Conservation (phyloP, 805 yeast species). For the Suhomyces tanzawaensis region DNA sequence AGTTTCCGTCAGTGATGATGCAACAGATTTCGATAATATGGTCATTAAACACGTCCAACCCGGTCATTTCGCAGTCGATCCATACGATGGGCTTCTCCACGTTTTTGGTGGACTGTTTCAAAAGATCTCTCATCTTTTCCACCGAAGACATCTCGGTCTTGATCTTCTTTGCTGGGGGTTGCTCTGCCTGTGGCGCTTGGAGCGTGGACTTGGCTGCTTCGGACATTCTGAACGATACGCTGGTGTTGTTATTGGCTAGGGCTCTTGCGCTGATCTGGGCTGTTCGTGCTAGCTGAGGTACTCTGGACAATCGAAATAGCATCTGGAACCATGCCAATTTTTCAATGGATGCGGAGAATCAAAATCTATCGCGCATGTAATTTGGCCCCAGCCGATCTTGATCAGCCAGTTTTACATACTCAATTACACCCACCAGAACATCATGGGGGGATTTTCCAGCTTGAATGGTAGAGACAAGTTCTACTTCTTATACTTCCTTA, state of each 20-base stretch:
- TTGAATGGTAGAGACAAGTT: slow-evolving; percentile 34
- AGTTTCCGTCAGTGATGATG: slow-evolving; percentile 78
- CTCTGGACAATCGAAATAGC: too few relatives aligned
- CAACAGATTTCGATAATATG: slow-evolving; percentile 90
- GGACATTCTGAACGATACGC: background rate
- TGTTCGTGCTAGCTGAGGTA: too few relatives aligned
- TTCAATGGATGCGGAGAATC: too few relatives aligned
- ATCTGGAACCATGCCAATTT: too few relatives aligned
- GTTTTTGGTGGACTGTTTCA: slow-evolving; percentile 3
- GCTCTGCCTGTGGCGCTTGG: background rate
- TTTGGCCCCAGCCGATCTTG: too few relatives aligned
- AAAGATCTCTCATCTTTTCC: slow-evolving; percentile 1
- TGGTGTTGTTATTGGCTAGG: too few relatives aligned
- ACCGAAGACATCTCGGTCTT: background rate
- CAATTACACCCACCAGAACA: too few relatives aligned
- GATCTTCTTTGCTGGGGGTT: slow-evolving; percentile 1
- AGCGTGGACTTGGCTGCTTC: background rate
- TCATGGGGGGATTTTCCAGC: background rate
- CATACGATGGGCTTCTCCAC: slow-evolving; percentile 60
- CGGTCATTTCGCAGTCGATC: slow-evolving; percentile 99
- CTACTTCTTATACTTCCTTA: slow-evolving; percentile 49
- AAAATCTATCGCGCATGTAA: too few relatives aligned
- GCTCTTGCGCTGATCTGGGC: too few relatives aligned
- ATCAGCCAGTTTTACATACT: too few relatives aligned
- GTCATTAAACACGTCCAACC: slow-evolving; percentile 72